Conservation (phyloP, 1,284 basidiomycete genomes). For the Stygiomarasmius scandens region DNA sequence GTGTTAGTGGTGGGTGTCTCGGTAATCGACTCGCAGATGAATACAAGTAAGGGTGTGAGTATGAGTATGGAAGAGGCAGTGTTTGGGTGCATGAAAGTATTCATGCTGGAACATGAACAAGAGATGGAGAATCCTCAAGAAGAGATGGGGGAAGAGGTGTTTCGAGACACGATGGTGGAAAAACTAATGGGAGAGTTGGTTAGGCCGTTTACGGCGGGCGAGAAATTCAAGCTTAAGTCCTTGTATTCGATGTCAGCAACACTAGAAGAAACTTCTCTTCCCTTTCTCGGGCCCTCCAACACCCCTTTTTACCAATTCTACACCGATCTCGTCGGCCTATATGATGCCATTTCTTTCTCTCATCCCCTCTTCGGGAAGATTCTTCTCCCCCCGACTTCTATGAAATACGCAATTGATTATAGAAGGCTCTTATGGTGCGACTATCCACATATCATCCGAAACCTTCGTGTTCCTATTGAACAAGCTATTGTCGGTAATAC, state of each 20-base stretch:
- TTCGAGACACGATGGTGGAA: constrained; percentile 64
- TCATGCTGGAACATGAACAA: constrained; percentile 89
- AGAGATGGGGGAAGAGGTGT: constrained; percentile 60
- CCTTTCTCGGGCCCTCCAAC: constrained; percentile 60
- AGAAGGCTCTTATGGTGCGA: constrained; percentile 86
- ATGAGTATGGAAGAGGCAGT: constrained; percentile 59
- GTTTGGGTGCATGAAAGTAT: constrained; percentile 89
- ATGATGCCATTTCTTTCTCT: constrained; percentile 89
- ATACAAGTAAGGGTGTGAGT: constrained; percentile 39
- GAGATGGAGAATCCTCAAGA: constrained; percentile 8
- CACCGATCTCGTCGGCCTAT: constrained; percentile 87
- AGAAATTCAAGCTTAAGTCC: constrained; percentile 19
- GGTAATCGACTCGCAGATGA: too few species aligned
- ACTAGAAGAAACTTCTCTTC: constrained; percentile 62
- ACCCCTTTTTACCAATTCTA: constrained; percentile 94
- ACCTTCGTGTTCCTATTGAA: constrained; percentile 50
- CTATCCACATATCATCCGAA: constrained; percentile 63
- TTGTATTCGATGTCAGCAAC: constrained; percentile 24
- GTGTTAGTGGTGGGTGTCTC: constrained; percentile 55
- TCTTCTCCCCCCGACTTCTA: constrained; percentile 77
- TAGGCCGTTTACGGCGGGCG: constrained; percentile 47
- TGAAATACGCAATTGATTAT: constrained; percentile 83
- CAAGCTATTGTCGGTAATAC: constrained; percentile 47
- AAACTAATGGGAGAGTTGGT: constrained; percentile 63
- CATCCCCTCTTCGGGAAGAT: constrained; percentile 77